These are phyloP conservation scores for Aeminium ludgeri DNA, from an alignment of 495 filamentous ascomycete genomes.

Conservation along the genomic window DNA sequence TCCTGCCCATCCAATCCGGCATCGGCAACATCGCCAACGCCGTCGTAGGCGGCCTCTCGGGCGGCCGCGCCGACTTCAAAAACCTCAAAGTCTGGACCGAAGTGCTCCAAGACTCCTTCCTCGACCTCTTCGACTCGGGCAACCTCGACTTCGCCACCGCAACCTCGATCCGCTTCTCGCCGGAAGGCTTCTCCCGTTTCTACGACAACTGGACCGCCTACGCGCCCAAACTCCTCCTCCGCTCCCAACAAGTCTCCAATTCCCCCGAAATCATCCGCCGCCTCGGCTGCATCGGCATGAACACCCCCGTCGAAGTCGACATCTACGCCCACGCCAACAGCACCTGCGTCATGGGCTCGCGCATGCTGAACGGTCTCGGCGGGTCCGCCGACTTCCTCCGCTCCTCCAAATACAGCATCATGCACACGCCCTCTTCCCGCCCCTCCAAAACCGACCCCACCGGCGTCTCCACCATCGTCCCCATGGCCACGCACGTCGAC, in stretches of 20 bases:
- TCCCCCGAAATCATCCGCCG: conserved; percentile 87
- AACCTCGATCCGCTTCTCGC: conserved; percentile 81
- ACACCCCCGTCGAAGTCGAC: conserved; percentile 86
- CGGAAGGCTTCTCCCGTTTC: conserved; percentile 83
- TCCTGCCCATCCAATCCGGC: conserved; percentile 73
- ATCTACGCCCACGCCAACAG: conserved; percentile 91
- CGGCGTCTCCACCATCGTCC: conserved; percentile 74
- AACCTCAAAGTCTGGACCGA: conserved; percentile 90
- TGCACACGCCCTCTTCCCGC: conserved; percentile 74
- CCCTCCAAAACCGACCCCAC: conserved; percentile 70
- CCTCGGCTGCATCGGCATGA: conserved; percentile 84
- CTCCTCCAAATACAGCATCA: conserved; percentile 72
- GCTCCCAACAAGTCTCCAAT: conserved; percentile 78
- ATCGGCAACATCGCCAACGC: conserved; percentile 94
- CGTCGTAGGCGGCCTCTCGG: conserved; percentile 65
- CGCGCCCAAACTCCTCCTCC: conserved; percentile 67
- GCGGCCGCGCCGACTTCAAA: conserved; percentile 56
- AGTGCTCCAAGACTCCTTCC: conserved; percentile 84
- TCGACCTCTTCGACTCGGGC: conserved; percentile 84
- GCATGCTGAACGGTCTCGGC: conserved; percentile 85
- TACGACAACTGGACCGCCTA: conserved; percentile 75
- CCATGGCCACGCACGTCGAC: conserved; percentile 85
- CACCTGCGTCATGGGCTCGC: conserved; percentile 77
- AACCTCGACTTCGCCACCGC: conserved; percentile 83
- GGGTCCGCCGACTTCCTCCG: conserved; percentile 82